Evolutionary conservation across 805 yeast genomes (phyloP).

Genomic region (Brettanomyces bruxellensis): DNA sequence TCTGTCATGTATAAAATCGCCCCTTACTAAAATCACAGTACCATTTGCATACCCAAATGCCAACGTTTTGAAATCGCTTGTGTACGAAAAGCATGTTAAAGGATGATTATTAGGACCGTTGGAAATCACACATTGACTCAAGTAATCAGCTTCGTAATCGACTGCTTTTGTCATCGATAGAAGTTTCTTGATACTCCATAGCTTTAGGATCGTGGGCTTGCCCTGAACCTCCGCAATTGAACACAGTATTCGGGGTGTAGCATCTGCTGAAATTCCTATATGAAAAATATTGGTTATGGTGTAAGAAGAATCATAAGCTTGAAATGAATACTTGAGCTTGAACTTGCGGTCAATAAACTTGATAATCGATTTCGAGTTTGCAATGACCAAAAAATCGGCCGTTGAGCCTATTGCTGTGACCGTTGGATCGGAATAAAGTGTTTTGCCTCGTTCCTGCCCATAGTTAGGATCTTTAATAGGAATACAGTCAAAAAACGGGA

Average conservation of each 20-base stretch:
- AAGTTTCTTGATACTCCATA: slow-evolving; percentile 64
- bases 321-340: slow-evolving; percentile 38
- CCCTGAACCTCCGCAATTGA: slow-evolving; percentile 74
- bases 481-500: slow-evolving; percentile 73
- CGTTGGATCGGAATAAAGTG: slow-evolving; percentile 73
- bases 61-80: slow-evolving; percentile 48
- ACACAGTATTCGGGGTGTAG: slow-evolving; percentile 36
- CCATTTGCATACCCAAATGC: slow-evolving; percentile 85
- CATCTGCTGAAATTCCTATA: slow-evolving; percentile 19
- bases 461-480: slow-evolving; percentile 81
- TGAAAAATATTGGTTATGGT: slow-evolving; percentile 46
- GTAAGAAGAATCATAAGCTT: slow-evolving; percentile 59
- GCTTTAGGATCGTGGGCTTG: slow-evolving; percentile 52
- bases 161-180: slow-evolving; percentile 20
- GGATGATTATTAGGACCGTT: slow-evolving; percentile 78
- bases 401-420: slow-evolving; percentile 57
- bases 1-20: slow-evolving; percentile 80
- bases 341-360: slow-evolving; percentile 48
- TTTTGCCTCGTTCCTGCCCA: slow-evolving; percentile 37
- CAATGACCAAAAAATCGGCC: slow-evolving; percentile 46
- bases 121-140: slow-evolving; percentile 50
- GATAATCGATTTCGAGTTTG: slow-evolving; percentile 43
- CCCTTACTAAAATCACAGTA: slow-evolving; percentile 68
- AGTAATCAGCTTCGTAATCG: slow-evolving; percentile 34
- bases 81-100: slow-evolving; percentile 52